Conservation (phyloP, 2,329 filamentous ascomycete species). For the Ceratocystis albifundus region DNA sequence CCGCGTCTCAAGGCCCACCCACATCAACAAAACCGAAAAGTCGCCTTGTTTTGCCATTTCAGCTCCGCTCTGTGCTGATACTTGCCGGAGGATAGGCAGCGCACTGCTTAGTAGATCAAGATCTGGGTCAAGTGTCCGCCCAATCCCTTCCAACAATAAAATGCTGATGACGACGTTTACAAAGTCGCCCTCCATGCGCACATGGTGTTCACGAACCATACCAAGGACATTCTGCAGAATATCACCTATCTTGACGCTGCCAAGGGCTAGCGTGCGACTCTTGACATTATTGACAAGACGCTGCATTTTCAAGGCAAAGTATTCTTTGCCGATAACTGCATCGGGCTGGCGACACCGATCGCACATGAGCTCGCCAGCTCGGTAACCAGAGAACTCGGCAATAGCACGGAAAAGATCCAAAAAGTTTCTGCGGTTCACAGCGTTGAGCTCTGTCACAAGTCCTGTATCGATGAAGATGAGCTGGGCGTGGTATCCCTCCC, state of each 20-base stretch:
- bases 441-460: conserved; percentile 85
- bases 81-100: conserved; percentile 76
- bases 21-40: conserved; percentile 78
- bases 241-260: conserved; percentile 92
- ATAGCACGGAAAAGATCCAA: conserved; percentile 90
- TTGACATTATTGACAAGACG: conserved; percentile 88
- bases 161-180: conserved; percentile 97
- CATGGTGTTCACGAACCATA: conserved; percentile 89
- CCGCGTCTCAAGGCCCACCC: conserved; percentile 80
- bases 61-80: conserved; percentile 66
- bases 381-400: conserved; percentile 94
- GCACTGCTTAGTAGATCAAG: conserved; percentile 78
- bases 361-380: conserved; percentile 89
- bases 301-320: conserved; percentile 94
- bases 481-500: conserved; percentile 83
- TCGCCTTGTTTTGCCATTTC: conserved; percentile 60
- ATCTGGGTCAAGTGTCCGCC: conserved; percentile 71
- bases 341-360: conserved; percentile 87
- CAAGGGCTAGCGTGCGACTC: conserved; percentile 76
- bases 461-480: conserved; percentile 96
- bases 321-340: conserved; percentile 74
- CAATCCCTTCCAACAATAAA: conserved; percentile 84
- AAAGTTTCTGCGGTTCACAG: conserved; percentile 77
- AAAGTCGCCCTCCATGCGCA: conserved; percentile 90
- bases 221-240: conserved; percentile 78